Base-by-base conservation (phyloP, 2,329 filamentous ascomycete species). In the Fusarium torreyae region DNA sequence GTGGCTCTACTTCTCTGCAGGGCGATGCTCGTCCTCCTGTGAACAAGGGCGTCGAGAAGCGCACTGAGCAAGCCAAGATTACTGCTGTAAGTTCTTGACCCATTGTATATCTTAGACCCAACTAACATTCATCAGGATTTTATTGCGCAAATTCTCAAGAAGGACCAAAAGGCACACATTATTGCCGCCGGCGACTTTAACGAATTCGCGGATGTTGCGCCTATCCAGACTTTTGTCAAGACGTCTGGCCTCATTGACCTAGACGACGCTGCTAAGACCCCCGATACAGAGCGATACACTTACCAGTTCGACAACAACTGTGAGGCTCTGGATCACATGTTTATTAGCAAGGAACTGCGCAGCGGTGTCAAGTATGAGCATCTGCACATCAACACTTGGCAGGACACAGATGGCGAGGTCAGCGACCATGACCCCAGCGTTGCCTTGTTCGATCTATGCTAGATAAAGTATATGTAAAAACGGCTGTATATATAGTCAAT, bases 341-440 rank as follows among this genome's bases (percentile, higher is more conserved):
- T 86, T 70, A 84, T 92, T 58, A 91, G 88, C 74, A 81, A 84
- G 26, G 81, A 81, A 50, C 73, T 91, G 61, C 80, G 79, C 26
- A 75, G 75, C 28, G 74, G 77, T 6, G 78, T 83, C 17, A 77
- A 82, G 72, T 88, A 88, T 69, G 88, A 92, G 82, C 90, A 93
- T 77, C 74, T 93, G 26, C 91, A 93, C 79, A 81, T 92, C 52
- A 93, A 92, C 77, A 89, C 89, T 5, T 93, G 91, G 91, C 84
- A 87, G 50, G 79, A 82, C 31, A 84, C 78, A 62, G 84, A 81
- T 31, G 86, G 86, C 54, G 82, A 87, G 76, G 85, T 87, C 22
- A 90, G 86, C 52, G 91, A 93, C 75, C 91, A 93, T 75, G 91
- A 93, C 73, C 91, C 91, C 0, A 89, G 85, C 45, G 86, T 93